phyloP scores from a whole-genome alignment of 495 filamentous ascomycete genomes.

The Cenococcum geophilum region DNA sequence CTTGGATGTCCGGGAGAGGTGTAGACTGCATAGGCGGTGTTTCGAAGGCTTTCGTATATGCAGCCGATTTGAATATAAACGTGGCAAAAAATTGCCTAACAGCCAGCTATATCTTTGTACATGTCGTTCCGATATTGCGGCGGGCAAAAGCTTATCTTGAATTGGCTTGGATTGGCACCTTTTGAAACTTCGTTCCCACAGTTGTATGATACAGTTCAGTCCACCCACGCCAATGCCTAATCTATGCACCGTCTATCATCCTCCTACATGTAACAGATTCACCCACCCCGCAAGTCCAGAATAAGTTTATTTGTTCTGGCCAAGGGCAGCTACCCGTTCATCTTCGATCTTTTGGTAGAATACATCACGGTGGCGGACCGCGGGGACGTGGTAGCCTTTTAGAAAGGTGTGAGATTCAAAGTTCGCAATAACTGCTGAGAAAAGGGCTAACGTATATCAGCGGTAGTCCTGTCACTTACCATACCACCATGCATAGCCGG shows the following conservation, averaged over 20 bases:
- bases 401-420: constrained; percentile 10
- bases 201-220: neutral
- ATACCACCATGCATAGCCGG: constrained; percentile 78
- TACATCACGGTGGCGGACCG: constrained; percentile 64
- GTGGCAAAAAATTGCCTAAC: too few relatives aligned
- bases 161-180: too few relatives aligned
- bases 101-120: too few relatives aligned
- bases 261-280: neutral
- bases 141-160: too few relatives aligned
- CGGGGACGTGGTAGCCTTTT: constrained; percentile 67
- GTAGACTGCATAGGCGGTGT: neutral
- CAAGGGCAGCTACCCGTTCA: constrained; percentile 48
- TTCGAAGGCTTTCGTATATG: too few relatives aligned
- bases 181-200: too few relatives aligned
- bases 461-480: constrained; percentile 50
- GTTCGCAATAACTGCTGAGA: neutral
- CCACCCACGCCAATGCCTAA: neutral
- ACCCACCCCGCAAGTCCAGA: neutral
- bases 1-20: too few relatives aligned
- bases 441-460: constrained; percentile 11
- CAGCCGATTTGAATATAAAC: too few relatives aligned
- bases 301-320: constrained; percentile 32
- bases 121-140: too few relatives aligned
- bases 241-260: neutral
- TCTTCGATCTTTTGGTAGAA: constrained; percentile 74